Percentiles rank a stretch among this genome's conserved stretches.
phyloP scores from a whole-genome alignment of 2,329 filamentous ascomycete species.

The Alternaria burnsii region DNA sequence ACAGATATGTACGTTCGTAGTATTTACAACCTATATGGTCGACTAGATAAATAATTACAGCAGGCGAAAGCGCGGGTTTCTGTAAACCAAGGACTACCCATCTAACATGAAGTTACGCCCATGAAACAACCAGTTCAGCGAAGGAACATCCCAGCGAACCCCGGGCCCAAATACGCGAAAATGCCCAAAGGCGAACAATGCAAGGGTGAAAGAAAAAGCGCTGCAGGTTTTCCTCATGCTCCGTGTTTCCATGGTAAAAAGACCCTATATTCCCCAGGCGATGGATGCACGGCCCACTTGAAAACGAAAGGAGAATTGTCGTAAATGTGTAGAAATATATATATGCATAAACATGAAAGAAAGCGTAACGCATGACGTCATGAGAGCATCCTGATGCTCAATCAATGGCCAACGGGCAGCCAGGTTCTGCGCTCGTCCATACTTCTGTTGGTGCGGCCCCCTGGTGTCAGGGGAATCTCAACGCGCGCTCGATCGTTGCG shows the following conservation, averaged over 20 bases:
- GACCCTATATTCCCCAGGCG: constrained; percentile 1
- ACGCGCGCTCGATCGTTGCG: constrained; percentile 52
- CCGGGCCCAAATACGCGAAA: neutral
- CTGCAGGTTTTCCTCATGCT: neutral
- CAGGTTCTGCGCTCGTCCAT: constrained; percentile 70
- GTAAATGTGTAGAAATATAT: constrained; percentile 14
- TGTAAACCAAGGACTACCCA: neutral
- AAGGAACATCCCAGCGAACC: constrained; percentile 10
- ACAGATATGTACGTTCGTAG: neutral
- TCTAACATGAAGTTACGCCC: neutral
- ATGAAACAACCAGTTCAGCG: constrained; percentile 10
- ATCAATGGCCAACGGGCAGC: constrained; percentile 55
- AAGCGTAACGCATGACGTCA: constrained; percentile 31
- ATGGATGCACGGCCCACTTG: constrained; percentile 8
- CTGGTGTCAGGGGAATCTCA: constrained; percentile 70
- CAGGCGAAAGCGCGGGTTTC: neutral
- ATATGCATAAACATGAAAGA: constrained; percentile 24
- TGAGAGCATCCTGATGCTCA: constrained; percentile 35
- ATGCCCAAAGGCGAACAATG: neutral
- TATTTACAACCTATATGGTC: constrained; percentile 5
- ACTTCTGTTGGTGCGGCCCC: constrained; percentile 67
- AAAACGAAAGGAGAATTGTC: constrained; percentile 4
- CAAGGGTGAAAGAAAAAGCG: neutral
- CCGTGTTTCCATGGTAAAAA: constrained; percentile 1
- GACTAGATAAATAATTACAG: constrained; percentile 5